Base-by-base conservation (phyloP, 2,329 filamentous ascomycete species). In the Pyrenophora tritici-repentis region DNA sequence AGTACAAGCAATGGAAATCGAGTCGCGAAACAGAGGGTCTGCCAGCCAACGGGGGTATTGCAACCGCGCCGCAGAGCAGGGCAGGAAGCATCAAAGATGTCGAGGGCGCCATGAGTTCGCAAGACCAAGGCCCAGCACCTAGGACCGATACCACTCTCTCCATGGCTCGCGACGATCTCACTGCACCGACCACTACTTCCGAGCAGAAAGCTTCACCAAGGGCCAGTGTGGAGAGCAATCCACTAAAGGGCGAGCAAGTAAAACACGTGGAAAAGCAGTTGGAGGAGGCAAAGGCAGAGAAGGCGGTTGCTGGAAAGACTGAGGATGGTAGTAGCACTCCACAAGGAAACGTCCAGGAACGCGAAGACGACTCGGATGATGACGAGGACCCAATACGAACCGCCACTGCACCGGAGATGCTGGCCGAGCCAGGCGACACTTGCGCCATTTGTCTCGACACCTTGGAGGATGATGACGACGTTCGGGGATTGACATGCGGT, bases 361-460 rank as follows among this genome's bases (percentile, higher is more conserved):
- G 41, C 31, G 70, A 70, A 24, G 80, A 82, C 42, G 83, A 84
- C 10, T 79, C 86, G 7, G 85, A 89, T 5, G 85, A 89, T 5
- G 88, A 91, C 45, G 88, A 87, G 47, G 83, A 87, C 53, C 90
- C 91, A 10, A 95, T 97, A 48, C 85, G 90, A 61, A 88, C 88
- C 17, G 90, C 91, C 17, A 79, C 95, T 6, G 88, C 90, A 1
- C 87, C 90, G 0, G 91, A 97, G 65, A 80, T 92, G 68, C 78
- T 96, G 51, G 85, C 86, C 20, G 87, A 88, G 44, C 89, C 91
- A 0, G 94, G 93, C 36, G 94, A 99, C 70, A 89, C 91, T 2
- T 99, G 94, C 74, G 94, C 94, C 42, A 97, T 99, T 65, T 99
- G 94, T 73, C 88, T 99, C 59, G 94, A 99, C 69, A 88, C 84